Evolutionary conservation across 1,139 yeast species (phyloP), one percentile per base, ranked within the genome.

Genomic region (Sugiyamaella paludigena): DNA sequence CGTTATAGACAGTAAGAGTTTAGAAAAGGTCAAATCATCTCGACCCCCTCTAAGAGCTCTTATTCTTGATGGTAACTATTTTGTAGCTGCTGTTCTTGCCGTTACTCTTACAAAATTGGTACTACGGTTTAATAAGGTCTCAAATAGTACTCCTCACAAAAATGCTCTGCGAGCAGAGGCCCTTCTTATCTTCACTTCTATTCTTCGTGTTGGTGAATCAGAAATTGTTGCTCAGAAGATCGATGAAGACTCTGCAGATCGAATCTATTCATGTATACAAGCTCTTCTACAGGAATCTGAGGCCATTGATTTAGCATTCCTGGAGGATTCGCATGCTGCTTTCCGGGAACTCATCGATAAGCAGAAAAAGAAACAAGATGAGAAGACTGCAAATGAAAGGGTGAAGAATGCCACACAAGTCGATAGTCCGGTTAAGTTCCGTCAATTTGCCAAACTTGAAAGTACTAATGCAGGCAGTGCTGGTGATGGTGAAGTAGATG

Each of bases 151-250:
- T 29, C 69, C 70, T 2, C 78, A 80, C 47, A 73, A 83, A 52
- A 91, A 94, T 68, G 95, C 94, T 13, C 77, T 89, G 63, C 87
- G 86, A 62, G 98, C 98, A 15, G 98, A 94, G 71, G 98, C 97
- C 16, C 77, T 91, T 73, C 79, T 94, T 61, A 85, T 89, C 52
- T 79, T 94, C 82, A 96, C 95, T 43, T 87, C 96, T 31, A 84
- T 92, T 46, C 76, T 94, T 55, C 81, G 98, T 64, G 92, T 83
- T 40, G 97, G 97, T 41, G 89, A 87, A 58, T 80, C 95, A n/a
- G 70, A 76, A n/a, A 74, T 78, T 54, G 47, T 44, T 15, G 75
- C 81, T 53, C 83, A 84, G 64, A 81, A 81, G 61, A 91, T 91
- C 56, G 98, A 92, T 63, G 98, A 92, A 71, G 99, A 94, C 69